Conservation (phyloP, 176 grass and related monocot species). For the Alopecurus myosuroides region DNA sequence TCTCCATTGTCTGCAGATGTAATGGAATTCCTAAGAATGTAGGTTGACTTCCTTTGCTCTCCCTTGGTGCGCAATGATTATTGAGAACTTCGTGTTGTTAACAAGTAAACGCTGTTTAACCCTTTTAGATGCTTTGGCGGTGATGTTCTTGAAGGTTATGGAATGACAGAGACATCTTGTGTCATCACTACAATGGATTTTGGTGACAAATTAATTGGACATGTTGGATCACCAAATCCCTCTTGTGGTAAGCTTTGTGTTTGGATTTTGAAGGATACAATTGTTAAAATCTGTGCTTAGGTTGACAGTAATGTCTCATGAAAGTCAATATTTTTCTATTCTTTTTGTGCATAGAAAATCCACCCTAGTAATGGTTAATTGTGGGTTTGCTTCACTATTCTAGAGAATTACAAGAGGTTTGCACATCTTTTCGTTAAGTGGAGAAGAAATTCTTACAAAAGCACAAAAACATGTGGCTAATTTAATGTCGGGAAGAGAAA, state of each 20-base stretch:
- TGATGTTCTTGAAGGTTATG: constrained; percentile 85
- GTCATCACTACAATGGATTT: constrained; percentile 64
- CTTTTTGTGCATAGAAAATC: constrained; percentile 1
- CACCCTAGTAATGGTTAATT: neutral
- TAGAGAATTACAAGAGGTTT: neutral
- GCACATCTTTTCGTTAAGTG: neutral
- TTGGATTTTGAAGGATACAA: neutral
- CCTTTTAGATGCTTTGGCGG: constrained; percentile 76
- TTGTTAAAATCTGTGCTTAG: neutral
- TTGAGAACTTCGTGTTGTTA: constrained; percentile 21
- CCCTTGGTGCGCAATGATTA: neutral
- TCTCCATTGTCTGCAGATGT: constrained; percentile 92
- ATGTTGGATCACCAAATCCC: constrained; percentile 92
- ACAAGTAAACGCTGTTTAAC: neutral
- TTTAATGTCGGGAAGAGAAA: neutral
- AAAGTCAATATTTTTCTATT: neutral
- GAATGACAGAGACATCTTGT: constrained; percentile 99
- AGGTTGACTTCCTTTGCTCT: constrained; percentile 28
- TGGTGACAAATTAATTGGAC: constrained; percentile 67
- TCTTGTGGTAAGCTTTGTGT: constrained; percentile 58
- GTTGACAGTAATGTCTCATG: neutral
- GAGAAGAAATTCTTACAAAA: neutral
- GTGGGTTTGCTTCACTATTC: neutral
- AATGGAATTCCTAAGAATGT: constrained; percentile 96
- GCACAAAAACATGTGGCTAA: neutral